A percentile compares a stretch with the other conserved stretches of the same genome.
Evolutionary conservation across 352 stramenopile genomes (phyloP).

Genomic region (Pythium oligandrum): DNA sequence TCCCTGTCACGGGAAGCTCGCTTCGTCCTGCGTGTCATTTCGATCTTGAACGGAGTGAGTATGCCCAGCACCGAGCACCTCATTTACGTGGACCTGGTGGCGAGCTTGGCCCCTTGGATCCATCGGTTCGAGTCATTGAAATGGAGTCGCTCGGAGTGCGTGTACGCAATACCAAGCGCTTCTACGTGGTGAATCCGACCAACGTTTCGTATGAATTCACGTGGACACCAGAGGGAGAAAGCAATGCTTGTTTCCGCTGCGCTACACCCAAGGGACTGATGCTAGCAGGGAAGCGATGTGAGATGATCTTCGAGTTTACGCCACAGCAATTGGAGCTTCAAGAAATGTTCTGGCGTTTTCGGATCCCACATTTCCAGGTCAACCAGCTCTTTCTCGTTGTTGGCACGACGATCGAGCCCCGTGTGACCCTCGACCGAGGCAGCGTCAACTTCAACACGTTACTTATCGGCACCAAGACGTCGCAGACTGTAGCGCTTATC

Average conservation of each 20-base stretch:
- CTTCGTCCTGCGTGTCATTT: conserved; percentile 91
- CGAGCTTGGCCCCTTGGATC: conserved; percentile 80
- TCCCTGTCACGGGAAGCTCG: conserved; percentile 72
- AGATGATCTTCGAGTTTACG: conserved; percentile 97
- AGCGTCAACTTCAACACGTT: conserved; percentile 92
- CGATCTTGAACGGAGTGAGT: conserved; percentile 88
- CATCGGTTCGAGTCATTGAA: conserved; percentile 88
- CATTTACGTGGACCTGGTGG: conserved; percentile 77
- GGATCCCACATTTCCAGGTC: conserved; percentile 86
- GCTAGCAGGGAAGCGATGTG: conserved; percentile 88
- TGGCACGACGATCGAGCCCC: conserved; percentile 88
- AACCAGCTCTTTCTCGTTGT: conserved; percentile 91
- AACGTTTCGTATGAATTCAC: conserved; percentile 92
- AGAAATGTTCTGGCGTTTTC: conserved; percentile 92
- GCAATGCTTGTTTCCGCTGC: conserved; percentile 85
- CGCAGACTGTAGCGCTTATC: conserved; percentile 85
- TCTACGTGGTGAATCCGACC: conserved; percentile 93
- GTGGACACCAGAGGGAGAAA: conserved; percentile 79
- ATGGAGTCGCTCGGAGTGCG: conserved; percentile 88
- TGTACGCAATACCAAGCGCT: conserved; percentile 89
- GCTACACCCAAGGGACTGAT: conserved; percentile 89
- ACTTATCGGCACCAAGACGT: conserved; percentile 83
- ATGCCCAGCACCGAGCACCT: conserved; percentile 61
- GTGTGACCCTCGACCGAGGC: conserved; percentile 82
- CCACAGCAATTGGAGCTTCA: conserved; percentile 85